Conservation (phyloP, 202 grass and related monocot genomes). For the Brachypodium distachyon region DNA sequence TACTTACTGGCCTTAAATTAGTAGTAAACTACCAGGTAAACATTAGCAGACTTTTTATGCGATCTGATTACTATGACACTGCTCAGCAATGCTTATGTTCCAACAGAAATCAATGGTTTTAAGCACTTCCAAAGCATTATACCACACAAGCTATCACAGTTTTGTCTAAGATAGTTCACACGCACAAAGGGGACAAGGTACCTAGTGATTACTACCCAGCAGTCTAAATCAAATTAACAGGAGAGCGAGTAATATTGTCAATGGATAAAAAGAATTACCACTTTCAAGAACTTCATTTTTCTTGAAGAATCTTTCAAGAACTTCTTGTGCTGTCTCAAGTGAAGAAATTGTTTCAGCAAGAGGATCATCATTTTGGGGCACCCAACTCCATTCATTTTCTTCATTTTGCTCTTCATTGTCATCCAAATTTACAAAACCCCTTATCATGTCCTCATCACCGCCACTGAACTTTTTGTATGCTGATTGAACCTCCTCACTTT, state of each 20-base stretch:
- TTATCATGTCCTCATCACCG: constrained; percentile 23
- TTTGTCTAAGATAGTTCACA: neutral
- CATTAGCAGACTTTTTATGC: neutral
- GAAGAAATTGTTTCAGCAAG: constrained; percentile 49
- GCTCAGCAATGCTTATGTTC: neutral
- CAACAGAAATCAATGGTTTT: neutral
- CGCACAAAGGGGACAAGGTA: neutral
- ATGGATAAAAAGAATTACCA: constrained; percentile 28
- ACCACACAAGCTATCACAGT: neutral
- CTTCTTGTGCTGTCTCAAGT: constrained; percentile 48
- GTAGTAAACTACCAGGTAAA: neutral
- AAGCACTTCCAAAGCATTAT: neutral
- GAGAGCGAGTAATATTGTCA: neutral
- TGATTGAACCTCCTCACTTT: constrained; percentile 50
- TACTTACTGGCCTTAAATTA: neutral
- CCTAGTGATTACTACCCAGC: neutral
- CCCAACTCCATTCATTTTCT: constrained; percentile 48
- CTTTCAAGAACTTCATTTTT: constrained; percentile 34
- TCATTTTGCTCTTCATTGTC: constrained; percentile 25
- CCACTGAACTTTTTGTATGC: constrained; percentile 31
- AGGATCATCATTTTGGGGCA: constrained; percentile 35
- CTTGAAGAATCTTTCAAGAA: constrained; percentile 32
- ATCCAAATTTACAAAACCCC: constrained; percentile 2
- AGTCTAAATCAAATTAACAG: neutral
- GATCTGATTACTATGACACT: neutral